phyloP scores from a whole-genome alignment of 495 filamentous ascomycete species.

The Chlorociboria aeruginascens region DNA sequence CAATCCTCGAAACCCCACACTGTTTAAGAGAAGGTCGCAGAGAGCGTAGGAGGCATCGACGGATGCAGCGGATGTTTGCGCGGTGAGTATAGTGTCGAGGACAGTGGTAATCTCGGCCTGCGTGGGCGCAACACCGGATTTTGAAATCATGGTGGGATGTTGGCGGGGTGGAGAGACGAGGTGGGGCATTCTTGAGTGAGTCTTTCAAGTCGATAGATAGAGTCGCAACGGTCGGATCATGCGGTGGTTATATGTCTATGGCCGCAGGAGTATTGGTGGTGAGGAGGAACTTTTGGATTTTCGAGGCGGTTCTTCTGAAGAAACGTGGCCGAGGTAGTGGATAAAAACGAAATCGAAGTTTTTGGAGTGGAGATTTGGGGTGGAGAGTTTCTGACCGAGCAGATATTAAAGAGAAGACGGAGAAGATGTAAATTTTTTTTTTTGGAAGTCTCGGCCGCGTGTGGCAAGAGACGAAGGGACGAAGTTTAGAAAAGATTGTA shows the following conservation, averaged over 20 bases:
- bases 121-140: conserved; percentile 51
- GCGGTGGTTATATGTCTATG: background rate
- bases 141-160: conserved; percentile 46
- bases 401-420: conserved; percentile 5
- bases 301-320: conserved; percentile 10
- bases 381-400: conserved; percentile 15
- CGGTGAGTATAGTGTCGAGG: conserved; percentile 62
- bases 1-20: conserved; percentile 67
- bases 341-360: background rate
- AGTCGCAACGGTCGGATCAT: conserved; percentile 7
- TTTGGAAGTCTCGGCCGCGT: conserved; percentile 17
- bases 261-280: background rate
- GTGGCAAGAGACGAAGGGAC: conserved; percentile 16
- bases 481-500: conserved; percentile 4
- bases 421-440: conserved; percentile 3
- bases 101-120: conserved; percentile 61
- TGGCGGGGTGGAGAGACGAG: conserved; percentile 44
- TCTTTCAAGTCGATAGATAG: conserved; percentile 7
- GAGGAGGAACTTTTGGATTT: conserved; percentile 13
- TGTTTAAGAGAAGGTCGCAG: conserved; percentile 64
- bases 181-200: conserved; percentile 50
- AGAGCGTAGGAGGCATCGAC: conserved; percentile 79
- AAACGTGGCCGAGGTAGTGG: conserved; percentile 15
- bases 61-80: conserved; percentile 73
- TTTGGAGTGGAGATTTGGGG: conserved; percentile 17